These are phyloP conservation scores for Cnidoscolus chayamansa DNA, from an alignment of 441 rosid species.

Conservation along the genomic window DNA sequence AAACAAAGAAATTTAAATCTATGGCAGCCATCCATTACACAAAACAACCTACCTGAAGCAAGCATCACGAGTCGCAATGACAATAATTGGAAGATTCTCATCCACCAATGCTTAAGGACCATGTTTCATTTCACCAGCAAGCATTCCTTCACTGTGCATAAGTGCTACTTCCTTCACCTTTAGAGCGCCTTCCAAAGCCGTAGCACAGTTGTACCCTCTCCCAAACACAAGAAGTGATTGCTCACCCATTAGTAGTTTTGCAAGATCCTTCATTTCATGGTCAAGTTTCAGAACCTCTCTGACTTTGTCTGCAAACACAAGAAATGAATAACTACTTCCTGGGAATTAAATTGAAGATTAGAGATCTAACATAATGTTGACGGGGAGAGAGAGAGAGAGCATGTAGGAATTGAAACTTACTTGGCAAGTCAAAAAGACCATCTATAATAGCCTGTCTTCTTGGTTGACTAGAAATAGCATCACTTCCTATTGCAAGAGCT, in stretches of 20 bases:
- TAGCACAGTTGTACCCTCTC: slow-evolving; percentile 89
- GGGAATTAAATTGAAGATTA: not conserved
- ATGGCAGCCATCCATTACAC: not conserved
- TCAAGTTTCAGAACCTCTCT: slow-evolving; percentile 87
- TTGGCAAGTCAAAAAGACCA: slow-evolving; percentile 73
- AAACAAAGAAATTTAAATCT: not conserved
- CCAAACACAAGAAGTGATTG: slow-evolving; percentile 94
- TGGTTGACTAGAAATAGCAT: slow-evolving; percentile 60
- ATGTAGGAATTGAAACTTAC: slow-evolving; percentile 33
- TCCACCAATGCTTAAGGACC: slow-evolving; percentile 93
- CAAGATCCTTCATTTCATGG: slow-evolving; percentile 80
- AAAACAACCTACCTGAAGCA: slow-evolving; percentile 60
- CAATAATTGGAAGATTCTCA: slow-evolving; percentile 83
- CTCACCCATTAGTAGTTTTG: slow-evolving; percentile 63
- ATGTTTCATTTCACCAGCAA: slow-evolving; percentile 98
- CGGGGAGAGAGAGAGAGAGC: not conserved
- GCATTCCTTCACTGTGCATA: slow-evolving; percentile 95
- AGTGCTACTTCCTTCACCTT: slow-evolving; percentile 95
- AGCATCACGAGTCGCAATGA: slow-evolving; percentile 79
- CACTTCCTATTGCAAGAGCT: slow-evolving; percentile 85
- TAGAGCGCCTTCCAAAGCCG: slow-evolving; percentile 89
- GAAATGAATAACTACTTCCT: not conserved
- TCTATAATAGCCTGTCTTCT: slow-evolving; percentile 80
- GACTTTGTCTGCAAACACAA: slow-evolving; percentile 56
- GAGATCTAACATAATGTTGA: not conserved